phyloP scores from a whole-genome alignment of 164 flowering plant genomes.

The Dillenia suffruticosa region DNA sequence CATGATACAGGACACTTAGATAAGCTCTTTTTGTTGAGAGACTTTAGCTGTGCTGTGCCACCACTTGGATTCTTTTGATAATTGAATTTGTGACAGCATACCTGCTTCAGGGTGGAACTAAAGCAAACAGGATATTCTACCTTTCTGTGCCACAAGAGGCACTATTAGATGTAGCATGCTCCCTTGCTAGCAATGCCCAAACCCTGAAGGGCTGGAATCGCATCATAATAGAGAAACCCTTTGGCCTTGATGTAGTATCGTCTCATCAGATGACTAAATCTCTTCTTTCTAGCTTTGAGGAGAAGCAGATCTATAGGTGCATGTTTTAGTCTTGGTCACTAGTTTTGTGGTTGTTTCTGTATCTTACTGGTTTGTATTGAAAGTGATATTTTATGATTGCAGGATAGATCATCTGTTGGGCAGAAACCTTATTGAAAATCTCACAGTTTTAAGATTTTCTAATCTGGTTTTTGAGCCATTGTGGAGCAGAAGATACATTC shows the following conservation, averaged over 20 bases:
- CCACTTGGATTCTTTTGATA: slow-evolving; percentile 3
- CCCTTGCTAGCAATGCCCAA: slow-evolving; percentile 43
- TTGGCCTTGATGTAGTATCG: slow-evolving; percentile 44
- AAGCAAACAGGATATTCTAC: slow-evolving; percentile 59
- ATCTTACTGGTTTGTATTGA: not conserved
- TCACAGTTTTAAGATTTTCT: slow-evolving; percentile 55
- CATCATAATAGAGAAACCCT: slow-evolving; percentile 59
- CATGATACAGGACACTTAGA: not conserved
- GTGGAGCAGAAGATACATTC: slow-evolving; percentile 52
- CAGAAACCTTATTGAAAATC: slow-evolving; percentile 54
- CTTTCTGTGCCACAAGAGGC: slow-evolving; percentile 70
- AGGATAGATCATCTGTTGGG: slow-evolving; percentile 73
- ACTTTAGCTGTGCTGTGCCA: not conserved
- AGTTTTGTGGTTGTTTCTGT: not conserved
- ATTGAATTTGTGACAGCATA: slow-evolving; percentile 24
- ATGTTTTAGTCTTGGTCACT: not conserved
- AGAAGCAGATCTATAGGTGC: slow-evolving; percentile 61
- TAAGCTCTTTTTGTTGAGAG: not conserved
- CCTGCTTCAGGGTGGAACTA: slow-evolving; percentile 37
- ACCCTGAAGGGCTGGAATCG: slow-evolving; percentile 54
- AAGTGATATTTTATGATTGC: slow-evolving; percentile 13
- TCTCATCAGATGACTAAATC: slow-evolving; percentile 33
- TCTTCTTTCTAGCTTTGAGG: slow-evolving; percentile 45
- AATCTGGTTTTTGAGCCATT: slow-evolving; percentile 64
- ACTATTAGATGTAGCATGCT: slow-evolving; percentile 46